Conservation (phyloP, 305 asterid genomes). For the Solanum hybrid region DNA sequence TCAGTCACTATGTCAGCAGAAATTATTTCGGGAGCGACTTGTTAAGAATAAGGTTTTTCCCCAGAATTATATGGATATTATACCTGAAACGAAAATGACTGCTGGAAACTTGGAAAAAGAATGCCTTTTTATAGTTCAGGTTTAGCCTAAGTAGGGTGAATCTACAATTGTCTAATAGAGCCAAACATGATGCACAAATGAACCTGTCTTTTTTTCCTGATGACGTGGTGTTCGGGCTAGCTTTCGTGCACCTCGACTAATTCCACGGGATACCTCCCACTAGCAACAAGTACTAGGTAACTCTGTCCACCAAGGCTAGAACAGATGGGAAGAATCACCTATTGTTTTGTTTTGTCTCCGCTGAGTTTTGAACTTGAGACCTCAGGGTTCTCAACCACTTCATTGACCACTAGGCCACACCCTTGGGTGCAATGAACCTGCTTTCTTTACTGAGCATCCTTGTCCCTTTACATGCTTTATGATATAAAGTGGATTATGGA, state of each 20-base stretch:
- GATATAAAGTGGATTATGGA: not conserved
- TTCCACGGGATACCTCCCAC: not conserved
- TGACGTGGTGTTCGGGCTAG: not conserved
- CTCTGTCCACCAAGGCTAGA: not conserved
- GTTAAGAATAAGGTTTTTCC: conserved; percentile 78
- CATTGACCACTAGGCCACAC: not conserved
- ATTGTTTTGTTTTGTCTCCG: not conserved
- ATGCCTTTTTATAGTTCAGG: not conserved
- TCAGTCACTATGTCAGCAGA: conserved; percentile 82
- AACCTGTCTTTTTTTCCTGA: not conserved
- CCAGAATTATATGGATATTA: conserved; percentile 6
- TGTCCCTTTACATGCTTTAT: conserved; percentile 1
- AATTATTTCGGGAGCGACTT: conserved; percentile 70
- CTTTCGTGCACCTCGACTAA: not conserved
- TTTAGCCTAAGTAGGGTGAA: not conserved
- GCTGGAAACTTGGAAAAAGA: not conserved
- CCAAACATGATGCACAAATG: not conserved
- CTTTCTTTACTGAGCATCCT: not conserved
- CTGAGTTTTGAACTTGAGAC: not conserved
- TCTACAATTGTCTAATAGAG: not conserved
- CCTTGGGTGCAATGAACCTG: not conserved
- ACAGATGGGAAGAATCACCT: not conserved
- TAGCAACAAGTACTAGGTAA: not conserved
- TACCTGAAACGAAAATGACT: not conserved
- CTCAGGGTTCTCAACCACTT: not conserved